phyloP scores from a whole-genome alignment of 352 stramenopile genomes.

The Discostella stelligera region DNA sequence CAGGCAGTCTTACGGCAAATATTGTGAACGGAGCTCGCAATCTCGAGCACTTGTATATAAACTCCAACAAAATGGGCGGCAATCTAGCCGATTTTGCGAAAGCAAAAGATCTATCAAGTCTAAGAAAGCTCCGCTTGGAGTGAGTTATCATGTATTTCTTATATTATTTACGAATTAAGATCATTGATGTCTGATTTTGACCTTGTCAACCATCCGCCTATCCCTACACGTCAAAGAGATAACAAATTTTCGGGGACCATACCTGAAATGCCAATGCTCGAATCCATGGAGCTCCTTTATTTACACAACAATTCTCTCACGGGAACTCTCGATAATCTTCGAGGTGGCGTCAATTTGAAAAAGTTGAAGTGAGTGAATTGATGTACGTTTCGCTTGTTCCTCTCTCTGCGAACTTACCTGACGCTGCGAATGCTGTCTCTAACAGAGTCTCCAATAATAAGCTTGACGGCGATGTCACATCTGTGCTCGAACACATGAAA shows the following conservation, averaged over 20 bases:
- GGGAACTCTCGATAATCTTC: slow-evolving; percentile 11
- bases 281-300: slow-evolving; percentile 23
- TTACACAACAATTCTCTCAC: slow-evolving; percentile 22
- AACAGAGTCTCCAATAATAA: slow-evolving; percentile 20
- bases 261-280: slow-evolving; percentile 6
- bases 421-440: background rate
- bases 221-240: background rate
- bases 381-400: background rate
- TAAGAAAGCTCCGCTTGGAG: slow-evolving; percentile 33
- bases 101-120: slow-evolving; percentile 1
- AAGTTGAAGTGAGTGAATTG: slow-evolving; percentile 20
- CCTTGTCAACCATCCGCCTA: background rate
- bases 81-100: slow-evolving; percentile 22
- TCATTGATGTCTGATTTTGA: background rate
- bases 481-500: background rate
- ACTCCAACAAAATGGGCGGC: slow-evolving; percentile 30
- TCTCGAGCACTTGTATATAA: slow-evolving; percentile 22
- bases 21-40: slow-evolving; percentile 12
- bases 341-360: slow-evolving; percentile 3
- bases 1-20: slow-evolving; percentile 14
- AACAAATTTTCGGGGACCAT: slow-evolving; percentile 26
- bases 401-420: background rate
- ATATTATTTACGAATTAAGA: background rate
- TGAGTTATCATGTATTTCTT: background rate
- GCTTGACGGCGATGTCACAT: slow-evolving; percentile 6